Evolutionary conservation across 768 basidiomycete genomes (phyloP).

Genomic region (Tulasnella sp.): DNA sequence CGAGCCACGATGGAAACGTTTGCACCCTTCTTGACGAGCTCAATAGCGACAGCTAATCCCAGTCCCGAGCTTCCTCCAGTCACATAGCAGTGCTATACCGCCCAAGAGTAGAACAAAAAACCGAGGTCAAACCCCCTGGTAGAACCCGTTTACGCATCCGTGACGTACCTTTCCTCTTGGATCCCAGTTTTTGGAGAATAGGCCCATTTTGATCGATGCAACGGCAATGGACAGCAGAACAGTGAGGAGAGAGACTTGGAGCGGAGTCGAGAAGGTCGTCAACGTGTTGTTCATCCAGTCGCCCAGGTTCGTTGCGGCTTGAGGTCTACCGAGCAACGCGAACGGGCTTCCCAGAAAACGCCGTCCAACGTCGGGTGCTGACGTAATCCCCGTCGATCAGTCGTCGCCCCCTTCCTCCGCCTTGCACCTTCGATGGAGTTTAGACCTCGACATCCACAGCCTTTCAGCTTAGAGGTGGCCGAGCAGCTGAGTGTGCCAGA

Average conservation of each 20-base stretch:
- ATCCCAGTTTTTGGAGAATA: slow-evolving; percentile 33
- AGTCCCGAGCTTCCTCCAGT: slow-evolving; percentile 78
- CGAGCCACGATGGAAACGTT: slow-evolving; percentile 80
- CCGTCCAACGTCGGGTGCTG: too few species aligned
- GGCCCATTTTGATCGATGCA: background rate
- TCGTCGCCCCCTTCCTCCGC: too few species aligned
- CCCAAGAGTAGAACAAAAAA: background rate
- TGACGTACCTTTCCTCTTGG: slow-evolving; percentile 34
- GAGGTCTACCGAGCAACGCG: too few species aligned
- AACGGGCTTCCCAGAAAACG: too few species aligned
- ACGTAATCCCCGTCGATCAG: too few species aligned
- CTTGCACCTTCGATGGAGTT: slow-evolving; percentile 8
- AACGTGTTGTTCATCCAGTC: background rate
- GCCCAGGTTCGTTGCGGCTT: background rate
- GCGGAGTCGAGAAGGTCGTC: background rate
- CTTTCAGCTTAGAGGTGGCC: slow-evolving; percentile 60
- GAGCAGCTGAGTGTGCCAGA: slow-evolving; percentile 49
- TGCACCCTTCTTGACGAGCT: slow-evolving; percentile 58
- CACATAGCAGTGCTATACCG: slow-evolving; percentile 63
- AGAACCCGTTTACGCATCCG: slow-evolving; percentile 13
- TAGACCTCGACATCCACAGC: slow-evolving; percentile 54
- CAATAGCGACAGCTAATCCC: slow-evolving; percentile 58
- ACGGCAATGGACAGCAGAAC: background rate
- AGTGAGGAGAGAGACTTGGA: background rate
- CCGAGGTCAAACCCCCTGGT: background rate